These are phyloP conservation scores for Phlebiopsis gigantea DNA, from an alignment of 768 basidiomycete species.

Conservation along the genomic window DNA sequence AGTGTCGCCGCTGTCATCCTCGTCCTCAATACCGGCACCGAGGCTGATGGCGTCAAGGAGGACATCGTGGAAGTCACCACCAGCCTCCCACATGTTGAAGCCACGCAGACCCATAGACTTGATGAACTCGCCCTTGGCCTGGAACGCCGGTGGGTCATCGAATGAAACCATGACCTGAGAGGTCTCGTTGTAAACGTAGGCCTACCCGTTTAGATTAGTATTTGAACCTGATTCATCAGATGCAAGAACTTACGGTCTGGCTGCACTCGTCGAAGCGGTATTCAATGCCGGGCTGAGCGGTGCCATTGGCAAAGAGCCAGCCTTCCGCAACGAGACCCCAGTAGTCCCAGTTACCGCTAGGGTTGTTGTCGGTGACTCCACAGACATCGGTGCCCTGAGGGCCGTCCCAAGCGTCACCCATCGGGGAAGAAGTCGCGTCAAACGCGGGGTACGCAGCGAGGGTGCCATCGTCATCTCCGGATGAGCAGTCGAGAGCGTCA, in stretches of 20 bases:
- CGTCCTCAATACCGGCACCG: constrained; percentile 15
- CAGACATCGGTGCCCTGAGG: constrained; percentile 49
- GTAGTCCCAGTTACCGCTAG: constrained; percentile 56
- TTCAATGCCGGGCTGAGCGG: constrained; percentile 41
- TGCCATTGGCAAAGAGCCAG: constrained; percentile 44
- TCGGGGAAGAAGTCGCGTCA: constrained; percentile 34
- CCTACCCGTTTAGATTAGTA: constrained; percentile 33
- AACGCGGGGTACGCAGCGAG: constrained; percentile 52
- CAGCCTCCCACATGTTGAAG: constrained; percentile 71
- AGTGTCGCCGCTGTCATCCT: not conserved
- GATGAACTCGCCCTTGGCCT: constrained; percentile 58
- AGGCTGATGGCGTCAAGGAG: constrained; percentile 52
- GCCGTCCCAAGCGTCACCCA: constrained; percentile 56
- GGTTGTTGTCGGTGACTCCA: constrained; percentile 41
- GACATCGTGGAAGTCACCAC: constrained; percentile 56
- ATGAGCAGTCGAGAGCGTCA: constrained; percentile 32
- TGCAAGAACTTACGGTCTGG: constrained; percentile 52
- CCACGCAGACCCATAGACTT: constrained; percentile 48
- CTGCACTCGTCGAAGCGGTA: constrained; percentile 62
- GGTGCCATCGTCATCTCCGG: constrained; percentile 24
- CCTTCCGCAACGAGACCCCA: constrained; percentile 56
- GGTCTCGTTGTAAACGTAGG: constrained; percentile 57
- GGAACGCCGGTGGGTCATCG: constrained; percentile 57
- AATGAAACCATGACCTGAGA: constrained; percentile 58
- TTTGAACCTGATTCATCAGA: not conserved